Evolutionary conservation across 2,329 filamentous ascomycete genomes (phyloP).

Genomic region (Penicillium sp.): DNA sequence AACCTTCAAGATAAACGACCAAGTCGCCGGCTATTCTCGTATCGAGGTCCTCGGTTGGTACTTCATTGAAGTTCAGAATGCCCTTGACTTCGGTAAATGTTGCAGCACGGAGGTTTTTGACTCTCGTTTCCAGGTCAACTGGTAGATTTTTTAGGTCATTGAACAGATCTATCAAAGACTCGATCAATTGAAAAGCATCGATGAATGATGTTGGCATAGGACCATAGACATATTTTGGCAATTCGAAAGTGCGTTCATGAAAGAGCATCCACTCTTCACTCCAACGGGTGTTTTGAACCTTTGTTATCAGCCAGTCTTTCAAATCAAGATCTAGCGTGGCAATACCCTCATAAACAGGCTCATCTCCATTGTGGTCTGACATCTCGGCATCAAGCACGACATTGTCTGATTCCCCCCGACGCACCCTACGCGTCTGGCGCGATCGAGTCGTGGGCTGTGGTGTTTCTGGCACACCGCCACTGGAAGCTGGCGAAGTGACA

Average conservation of each 20-base stretch:
- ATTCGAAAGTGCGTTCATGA: background rate
- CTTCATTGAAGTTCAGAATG: background rate
- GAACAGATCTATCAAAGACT: background rate
- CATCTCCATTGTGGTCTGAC: background rate
- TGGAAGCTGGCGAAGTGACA: background rate
- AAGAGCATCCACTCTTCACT: background rate
- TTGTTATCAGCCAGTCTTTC: background rate
- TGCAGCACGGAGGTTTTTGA: slow-evolving; percentile 1
- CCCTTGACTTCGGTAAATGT: background rate
- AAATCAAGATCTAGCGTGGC: background rate
- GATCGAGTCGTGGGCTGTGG: background rate
- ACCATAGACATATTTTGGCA: background rate
- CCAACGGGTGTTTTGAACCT: background rate
- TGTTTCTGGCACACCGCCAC: background rate
- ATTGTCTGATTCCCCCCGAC: background rate
- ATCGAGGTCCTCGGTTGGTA: background rate
- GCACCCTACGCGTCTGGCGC: background rate
- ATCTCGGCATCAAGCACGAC: background rate
- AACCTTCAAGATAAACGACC: slow-evolving; percentile 15
- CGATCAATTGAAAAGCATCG: background rate
- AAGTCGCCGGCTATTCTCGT: background rate
- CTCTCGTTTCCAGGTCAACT: background rate
- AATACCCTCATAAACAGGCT: background rate
- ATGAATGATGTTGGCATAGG: background rate
- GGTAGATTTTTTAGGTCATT: background rate